phyloP scores from a whole-genome alignment of 2,329 filamentous ascomycete species.

The Nigrospora osmanthi region DNA sequence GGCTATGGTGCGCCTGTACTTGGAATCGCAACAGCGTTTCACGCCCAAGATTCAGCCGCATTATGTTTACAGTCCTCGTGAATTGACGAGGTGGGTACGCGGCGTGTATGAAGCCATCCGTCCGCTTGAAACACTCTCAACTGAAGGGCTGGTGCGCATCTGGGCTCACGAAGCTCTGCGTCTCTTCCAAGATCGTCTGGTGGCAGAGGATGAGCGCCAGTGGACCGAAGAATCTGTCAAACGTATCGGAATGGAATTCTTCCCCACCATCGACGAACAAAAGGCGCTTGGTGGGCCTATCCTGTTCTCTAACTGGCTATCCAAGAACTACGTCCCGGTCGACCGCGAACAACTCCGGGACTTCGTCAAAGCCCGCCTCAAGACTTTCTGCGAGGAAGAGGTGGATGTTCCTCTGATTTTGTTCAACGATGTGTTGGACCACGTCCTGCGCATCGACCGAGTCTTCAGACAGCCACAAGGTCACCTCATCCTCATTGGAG shows the following conservation, averaged over 20 bases:
- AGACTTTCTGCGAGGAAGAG: constrained; percentile 98
- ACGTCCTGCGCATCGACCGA: constrained; percentile 95
- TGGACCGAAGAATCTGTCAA: constrained; percentile 91
- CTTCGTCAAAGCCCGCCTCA: constrained; percentile 93
- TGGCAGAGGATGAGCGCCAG: constrained; percentile 84
- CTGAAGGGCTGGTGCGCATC: constrained; percentile 90
- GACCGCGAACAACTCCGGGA: constrained; percentile 91
- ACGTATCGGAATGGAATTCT: constrained; percentile 80
- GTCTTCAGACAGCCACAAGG: constrained; percentile 98
- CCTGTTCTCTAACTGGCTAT: constrained; percentile 98
- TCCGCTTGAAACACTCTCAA: constrained; percentile 76
- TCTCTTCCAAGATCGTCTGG: constrained; percentile 94
- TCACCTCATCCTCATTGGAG: constrained; percentile 95
- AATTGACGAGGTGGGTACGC: constrained; percentile 94
- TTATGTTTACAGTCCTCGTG: constrained; percentile 98
- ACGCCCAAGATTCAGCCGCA: constrained; percentile 96
- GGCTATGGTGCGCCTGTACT: constrained; percentile 95
- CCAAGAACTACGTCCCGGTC: constrained; percentile 96
- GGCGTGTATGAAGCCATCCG: constrained; percentile 96
- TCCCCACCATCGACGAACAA: constrained; percentile 89
- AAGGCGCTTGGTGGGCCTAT: constrained; percentile 89
- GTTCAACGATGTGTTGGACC: constrained; percentile 99
- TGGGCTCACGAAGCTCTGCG: constrained; percentile 97
- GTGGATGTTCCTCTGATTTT: constrained; percentile 96
- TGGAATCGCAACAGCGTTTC: constrained; percentile 89